phyloP scores from a whole-genome alignment of 2,329 filamentous ascomycete species.

The Gyromitra esculenta region DNA sequence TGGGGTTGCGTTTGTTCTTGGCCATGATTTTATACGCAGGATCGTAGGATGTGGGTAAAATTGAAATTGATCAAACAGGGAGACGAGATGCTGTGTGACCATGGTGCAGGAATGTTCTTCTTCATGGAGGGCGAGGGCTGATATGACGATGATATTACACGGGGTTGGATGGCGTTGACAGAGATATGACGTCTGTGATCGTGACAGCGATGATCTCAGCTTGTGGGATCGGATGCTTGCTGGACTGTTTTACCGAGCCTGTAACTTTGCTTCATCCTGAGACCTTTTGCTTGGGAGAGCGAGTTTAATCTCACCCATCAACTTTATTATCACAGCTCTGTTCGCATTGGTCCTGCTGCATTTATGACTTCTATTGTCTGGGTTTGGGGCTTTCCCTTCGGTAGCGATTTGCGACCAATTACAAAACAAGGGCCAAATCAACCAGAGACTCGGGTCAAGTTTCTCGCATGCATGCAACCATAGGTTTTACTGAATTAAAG shows the following conservation, averaged over 20 bases:
- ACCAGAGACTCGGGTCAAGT: no score
- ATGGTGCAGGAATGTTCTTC: background rate
- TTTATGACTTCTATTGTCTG: background rate
- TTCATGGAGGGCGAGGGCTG: background rate
- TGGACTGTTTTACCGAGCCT: background rate
- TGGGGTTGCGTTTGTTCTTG: background rate
- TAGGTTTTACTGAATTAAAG: no score
- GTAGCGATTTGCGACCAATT: background rate
- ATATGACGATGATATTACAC: conserved; percentile 28
- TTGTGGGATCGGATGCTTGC: background rate
- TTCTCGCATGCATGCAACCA: no score
- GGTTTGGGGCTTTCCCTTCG: background rate
- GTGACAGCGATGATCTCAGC: background rate
- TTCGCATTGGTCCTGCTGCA: background rate
- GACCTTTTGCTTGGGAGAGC: background rate
- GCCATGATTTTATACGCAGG: background rate
- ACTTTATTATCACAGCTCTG: background rate
- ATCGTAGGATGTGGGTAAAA: background rate
- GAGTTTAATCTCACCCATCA: background rate
- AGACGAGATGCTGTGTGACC: background rate
- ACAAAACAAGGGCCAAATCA: background rate
- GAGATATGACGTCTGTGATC: conserved; percentile 22
- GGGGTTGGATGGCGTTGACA: conserved; percentile 14
- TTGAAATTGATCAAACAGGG: background rate
- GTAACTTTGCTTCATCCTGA: background rate